Conservation (phyloP, 1,284 basidiomycete species). For the Caloboletus inedulis region DNA sequence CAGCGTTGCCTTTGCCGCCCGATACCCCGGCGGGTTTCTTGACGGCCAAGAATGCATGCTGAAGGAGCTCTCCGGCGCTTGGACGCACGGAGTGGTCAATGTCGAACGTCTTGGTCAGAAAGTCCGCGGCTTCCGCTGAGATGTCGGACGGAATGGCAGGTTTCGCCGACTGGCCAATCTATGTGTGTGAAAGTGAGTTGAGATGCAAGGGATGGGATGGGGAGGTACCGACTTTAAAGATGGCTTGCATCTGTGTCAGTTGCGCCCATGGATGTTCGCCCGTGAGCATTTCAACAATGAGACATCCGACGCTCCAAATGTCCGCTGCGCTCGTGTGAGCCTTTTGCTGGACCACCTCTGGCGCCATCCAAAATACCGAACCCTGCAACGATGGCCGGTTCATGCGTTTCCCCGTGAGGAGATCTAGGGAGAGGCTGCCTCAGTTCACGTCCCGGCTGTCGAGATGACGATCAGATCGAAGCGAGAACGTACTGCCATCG, state of each 20-base stretch:
- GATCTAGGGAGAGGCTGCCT: conserved; percentile 44
- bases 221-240: conserved; percentile 72
- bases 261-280: conserved; percentile 97
- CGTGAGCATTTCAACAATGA: conserved; percentile 98
- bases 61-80: conserved; percentile 71
- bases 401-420: conserved; percentile 72
- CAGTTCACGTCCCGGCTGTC: neutral
- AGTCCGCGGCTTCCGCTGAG: conserved; percentile 79
- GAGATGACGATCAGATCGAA: neutral
- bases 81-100: conserved; percentile 82
- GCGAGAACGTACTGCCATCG: conserved; percentile 77
- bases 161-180: conserved; percentile 87
- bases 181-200: neutral
- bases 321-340: conserved; percentile 93
- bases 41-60: conserved; percentile 67
- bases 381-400: conserved; percentile 93
- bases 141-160: conserved; percentile 89
- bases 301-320: conserved; percentile 97
- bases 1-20: conserved; percentile 12
- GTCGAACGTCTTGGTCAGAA: conserved; percentile 83
- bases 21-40: conserved; percentile 34
- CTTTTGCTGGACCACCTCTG: conserved; percentile 96
- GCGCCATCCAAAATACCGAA: conserved; percentile 99
- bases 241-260: conserved; percentile 98
- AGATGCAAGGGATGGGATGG: neutral